Conservation (phyloP, 257 asterid species). For the Scutellaria baicalensis region DNA sequence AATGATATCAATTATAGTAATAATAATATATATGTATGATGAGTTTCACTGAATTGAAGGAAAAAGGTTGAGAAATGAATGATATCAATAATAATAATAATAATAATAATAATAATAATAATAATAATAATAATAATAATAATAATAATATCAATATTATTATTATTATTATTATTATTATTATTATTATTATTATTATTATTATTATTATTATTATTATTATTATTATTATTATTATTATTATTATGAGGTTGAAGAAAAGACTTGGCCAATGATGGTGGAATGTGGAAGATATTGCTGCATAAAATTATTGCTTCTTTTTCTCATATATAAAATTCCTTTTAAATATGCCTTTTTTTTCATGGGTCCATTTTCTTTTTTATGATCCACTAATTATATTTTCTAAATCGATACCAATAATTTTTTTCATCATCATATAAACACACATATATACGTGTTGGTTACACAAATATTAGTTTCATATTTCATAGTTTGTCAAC, state of each 20-base stretch:
- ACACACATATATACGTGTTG: not conserved
- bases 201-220: not conserved
- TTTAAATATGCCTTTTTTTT: not conserved
- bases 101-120: too few species aligned
- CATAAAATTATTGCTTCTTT: conserved; percentile 1
- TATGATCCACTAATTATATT: conserved; percentile 8
- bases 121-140: too few species aligned
- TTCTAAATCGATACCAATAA: not conserved
- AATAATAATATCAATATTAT: too few species aligned
- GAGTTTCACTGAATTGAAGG: conserved; percentile 6
- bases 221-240: not conserved
- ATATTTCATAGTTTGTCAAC: too few species aligned
- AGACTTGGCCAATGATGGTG: conserved; percentile 13
- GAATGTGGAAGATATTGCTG: conserved; percentile 9
- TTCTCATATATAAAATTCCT: conserved; percentile 4
- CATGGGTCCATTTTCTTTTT: not conserved
- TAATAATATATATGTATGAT: not conserved
- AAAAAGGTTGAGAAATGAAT: not conserved
- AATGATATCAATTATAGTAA: not conserved
- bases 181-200: not conserved
- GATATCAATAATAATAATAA: not conserved
- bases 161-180: too few species aligned
- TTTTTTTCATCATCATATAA: not conserved
- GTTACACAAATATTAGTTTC: too few species aligned
- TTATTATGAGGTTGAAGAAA: conserved; percentile 11